Evolutionary conservation across 140 eudicot genomes (phyloP), one percentile per base, ranked within the genome.

Genomic region (Anethum foeniculum): DNA sequence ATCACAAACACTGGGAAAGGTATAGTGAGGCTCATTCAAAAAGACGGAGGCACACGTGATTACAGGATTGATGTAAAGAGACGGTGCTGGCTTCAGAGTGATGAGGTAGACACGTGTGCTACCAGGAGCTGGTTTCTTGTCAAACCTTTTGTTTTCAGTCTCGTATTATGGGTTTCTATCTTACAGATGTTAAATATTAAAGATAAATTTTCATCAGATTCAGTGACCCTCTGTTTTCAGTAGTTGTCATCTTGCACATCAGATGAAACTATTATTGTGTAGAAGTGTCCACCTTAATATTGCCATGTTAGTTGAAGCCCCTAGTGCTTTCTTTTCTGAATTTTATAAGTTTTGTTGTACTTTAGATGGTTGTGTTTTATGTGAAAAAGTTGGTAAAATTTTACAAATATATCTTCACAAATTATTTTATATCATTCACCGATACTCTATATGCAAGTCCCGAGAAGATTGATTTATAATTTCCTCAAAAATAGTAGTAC

Each of bases 1-100:
- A 95, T 85, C 99, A 95, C 84, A 87, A 84, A 81, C 86, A 87
- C 56, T 95, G 99, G 99, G 97, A 95, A 86, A 82, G 82, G 0
- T 88, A 86, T 65, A 84, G 84, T 28, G 98, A 92, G 84, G 82
- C 89, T 32, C 84, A 75, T 75, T 71, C 80, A n/a, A 92, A 95
- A 87, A 83, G 97, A 56, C 92, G 97, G 67, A 88, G 97, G 82
- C 95, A 88, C 52, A 60, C 88, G 1, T 92, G 84, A 85, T 81
- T 2, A 47, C 30, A 41, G 23, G 38, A 46, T 52, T 38, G 16
- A 21, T 74, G 1, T 41, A 41, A 21, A 10, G n/a, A 43, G 54
- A 47, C 3, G 38, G 30, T 15, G 5, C 76, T 71, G 30, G 76
- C 15, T 71, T 71, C 5, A n/a, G 19, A 71, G 48, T 2, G 9